phyloP scores from a whole-genome alignment of 768 basidiomycete genomes.

The Rhizopogon vinicolor region DNA sequence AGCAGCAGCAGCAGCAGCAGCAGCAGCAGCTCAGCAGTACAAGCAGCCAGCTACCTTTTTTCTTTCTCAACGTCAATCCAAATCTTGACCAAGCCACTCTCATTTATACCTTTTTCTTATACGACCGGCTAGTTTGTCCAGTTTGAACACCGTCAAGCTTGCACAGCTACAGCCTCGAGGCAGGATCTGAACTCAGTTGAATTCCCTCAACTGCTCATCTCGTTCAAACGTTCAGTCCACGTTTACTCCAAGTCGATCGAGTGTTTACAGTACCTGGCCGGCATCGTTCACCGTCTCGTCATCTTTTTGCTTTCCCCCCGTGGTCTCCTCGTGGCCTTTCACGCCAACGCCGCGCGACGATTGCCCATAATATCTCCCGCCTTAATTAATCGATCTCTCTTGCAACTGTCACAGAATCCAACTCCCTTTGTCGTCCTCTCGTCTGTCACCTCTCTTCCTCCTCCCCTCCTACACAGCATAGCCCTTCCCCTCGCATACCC shows the following conservation, averaged over 20 bases:
- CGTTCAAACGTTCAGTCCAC: too few relatives aligned
- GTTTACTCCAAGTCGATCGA: too few relatives aligned
- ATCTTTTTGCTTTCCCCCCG: not conserved
- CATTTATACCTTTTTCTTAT: conserved; percentile 10
- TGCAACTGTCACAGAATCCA: conserved; percentile 3
- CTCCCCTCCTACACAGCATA: conserved; percentile 17
- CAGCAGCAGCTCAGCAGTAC: too few relatives aligned
- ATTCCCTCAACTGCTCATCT: too few relatives aligned
- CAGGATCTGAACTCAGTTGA: not conserved
- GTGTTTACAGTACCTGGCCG: not conserved
- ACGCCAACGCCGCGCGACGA: conserved; percentile 30
- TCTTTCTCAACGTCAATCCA: conserved; percentile 15
- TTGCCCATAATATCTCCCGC: conserved; percentile 23
- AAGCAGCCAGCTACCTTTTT: not conserved
- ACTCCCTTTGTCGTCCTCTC: conserved; percentile 21
- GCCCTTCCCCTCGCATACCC: conserved; percentile 20
- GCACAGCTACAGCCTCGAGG: too few relatives aligned
- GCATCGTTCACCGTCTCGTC: not conserved
- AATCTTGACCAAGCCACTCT: conserved; percentile 6
- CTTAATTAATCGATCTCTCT: conserved; percentile 25
- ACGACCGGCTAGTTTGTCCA: not conserved
- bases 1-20: not conserved
- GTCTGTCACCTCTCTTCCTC: conserved; percentile 11
- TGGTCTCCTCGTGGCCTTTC: conserved; percentile 25
- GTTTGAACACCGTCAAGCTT: too few relatives aligned